Evolutionary conservation across 2,329 filamentous ascomycete genomes (phyloP).

Genomic region (Arthrobotrys megalospora): DNA sequence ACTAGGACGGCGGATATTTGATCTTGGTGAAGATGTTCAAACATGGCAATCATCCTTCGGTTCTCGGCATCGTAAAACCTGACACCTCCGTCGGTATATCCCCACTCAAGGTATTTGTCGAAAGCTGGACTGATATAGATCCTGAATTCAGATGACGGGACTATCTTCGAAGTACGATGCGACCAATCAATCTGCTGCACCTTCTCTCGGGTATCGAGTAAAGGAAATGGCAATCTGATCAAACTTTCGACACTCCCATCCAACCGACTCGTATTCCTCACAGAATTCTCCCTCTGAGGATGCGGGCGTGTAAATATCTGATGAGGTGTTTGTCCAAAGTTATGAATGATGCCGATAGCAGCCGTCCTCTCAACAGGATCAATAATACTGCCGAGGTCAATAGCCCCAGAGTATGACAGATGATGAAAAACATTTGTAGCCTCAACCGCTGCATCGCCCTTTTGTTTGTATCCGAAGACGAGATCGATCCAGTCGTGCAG

Average conservation of each 20-base stretch:
- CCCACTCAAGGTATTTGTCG: conserved; percentile 96
- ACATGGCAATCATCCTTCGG: conserved; percentile 86
- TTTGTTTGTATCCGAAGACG: conserved; percentile 93
- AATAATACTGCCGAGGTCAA: conserved; percentile 89
- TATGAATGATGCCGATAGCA: conserved; percentile 96
- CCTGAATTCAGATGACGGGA: conserved; percentile 86
- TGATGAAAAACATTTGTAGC: conserved; percentile 96
- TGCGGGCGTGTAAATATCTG: conserved; percentile 91
- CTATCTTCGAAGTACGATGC: conserved; percentile 82
- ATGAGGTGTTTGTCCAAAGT: conserved; percentile 96
- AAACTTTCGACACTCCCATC: conserved; percentile 82
- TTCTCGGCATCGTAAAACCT: conserved; percentile 90
- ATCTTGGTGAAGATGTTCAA: conserved; percentile 93
- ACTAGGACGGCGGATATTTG: conserved; percentile 88
- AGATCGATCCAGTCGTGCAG: conserved; percentile 97
- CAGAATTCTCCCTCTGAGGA: conserved; percentile 79
- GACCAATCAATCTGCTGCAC: conserved; percentile 85
- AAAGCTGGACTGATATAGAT: conserved; percentile 88
- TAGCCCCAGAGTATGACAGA: conserved; percentile 93
- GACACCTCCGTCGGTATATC: conserved; percentile 91
- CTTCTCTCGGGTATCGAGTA: conserved; percentile 81
- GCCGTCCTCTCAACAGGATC: conserved; percentile 89
- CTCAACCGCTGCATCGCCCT: conserved; percentile 90
- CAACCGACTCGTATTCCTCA: conserved; percentile 77
- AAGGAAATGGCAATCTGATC: conserved; percentile 81